Conservation (phyloP, 192 early-diverging fungal genomes). For the Umbelopsis ramanniana region DNA sequence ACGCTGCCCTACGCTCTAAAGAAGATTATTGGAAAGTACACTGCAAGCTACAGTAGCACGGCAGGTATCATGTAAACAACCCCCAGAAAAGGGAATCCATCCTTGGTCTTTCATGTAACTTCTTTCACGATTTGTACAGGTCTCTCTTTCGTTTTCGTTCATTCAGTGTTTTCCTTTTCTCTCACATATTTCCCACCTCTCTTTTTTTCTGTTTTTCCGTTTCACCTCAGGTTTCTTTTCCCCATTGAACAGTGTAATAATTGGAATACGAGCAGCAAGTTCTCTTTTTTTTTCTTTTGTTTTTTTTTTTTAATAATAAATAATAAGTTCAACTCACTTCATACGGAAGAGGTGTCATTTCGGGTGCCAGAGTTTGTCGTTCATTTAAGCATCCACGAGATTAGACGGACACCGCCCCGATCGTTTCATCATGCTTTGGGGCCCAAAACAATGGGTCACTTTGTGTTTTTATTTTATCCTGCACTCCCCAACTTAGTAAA, state of each 20-base stretch:
- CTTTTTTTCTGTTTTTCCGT: background rate
- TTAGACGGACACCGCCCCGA: too few species aligned
- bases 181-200: background rate
- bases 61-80: conserved; percentile 28
- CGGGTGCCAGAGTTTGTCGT: too few species aligned
- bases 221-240: background rate
- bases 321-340: background rate
- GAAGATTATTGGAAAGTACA: conserved; percentile 83
- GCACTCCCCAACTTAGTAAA: too few species aligned
- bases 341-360: background rate
- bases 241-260: background rate
- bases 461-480: background rate
- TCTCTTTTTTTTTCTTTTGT: too few species aligned
- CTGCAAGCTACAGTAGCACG: conserved; percentile 52
- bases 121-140: conserved; percentile 19
- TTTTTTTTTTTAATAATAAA: background rate
- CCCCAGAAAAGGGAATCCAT: background rate
- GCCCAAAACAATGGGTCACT: background rate
- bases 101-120: background rate
- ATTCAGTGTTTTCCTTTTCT: background rate
- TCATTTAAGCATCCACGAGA: too few species aligned
- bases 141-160: conserved; percentile 4
- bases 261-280: background rate
- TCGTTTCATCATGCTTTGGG: background rate
- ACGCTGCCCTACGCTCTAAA: conserved; percentile 68